A percentile compares a stretch with the other conserved stretches of the same genome.
Evolutionary conservation across 1,139 yeast species (phyloP).

Genomic region (Meyerozyma carpophila): DNA sequence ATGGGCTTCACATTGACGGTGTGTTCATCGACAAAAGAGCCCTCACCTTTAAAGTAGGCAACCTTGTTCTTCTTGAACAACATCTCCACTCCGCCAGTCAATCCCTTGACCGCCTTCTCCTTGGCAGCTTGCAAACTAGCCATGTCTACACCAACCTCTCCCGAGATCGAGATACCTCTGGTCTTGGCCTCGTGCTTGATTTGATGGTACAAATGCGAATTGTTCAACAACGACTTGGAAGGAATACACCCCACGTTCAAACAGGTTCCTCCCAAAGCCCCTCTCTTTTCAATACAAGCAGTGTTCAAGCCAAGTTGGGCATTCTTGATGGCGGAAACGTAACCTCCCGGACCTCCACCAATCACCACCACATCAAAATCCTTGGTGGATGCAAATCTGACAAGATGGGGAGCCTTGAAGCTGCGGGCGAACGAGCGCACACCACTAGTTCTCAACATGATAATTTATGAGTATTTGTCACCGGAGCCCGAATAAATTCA

Average conservation of each 20-base stretch:
- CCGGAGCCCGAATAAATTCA: background rate
- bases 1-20: slow-evolving; percentile 76
- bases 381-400: slow-evolving; percentile 33
- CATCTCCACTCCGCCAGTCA: slow-evolving; percentile 92
- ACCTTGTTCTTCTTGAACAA: slow-evolving; percentile 95
- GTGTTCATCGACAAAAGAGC: slow-evolving; percentile 80
- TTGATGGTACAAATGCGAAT: slow-evolving; percentile 88
- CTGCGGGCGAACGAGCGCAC: background rate
- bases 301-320: slow-evolving; percentile 94
- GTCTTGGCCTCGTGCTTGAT: slow-evolving; percentile 76
- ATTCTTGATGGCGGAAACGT: slow-evolving; percentile 97
- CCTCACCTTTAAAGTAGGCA: slow-evolving; percentile 89
- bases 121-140: slow-evolving; percentile 85
- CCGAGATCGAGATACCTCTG: slow-evolving; percentile 85
- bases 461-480: background rate
- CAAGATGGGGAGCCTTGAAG: slow-evolving; percentile 18
- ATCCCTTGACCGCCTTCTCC: slow-evolving; percentile 80
- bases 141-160: slow-evolving; percentile 70
- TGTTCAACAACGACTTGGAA: slow-evolving; percentile 90
- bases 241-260: slow-evolving; percentile 98
- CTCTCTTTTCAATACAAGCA: slow-evolving; percentile 97
- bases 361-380: slow-evolving; percentile 89
- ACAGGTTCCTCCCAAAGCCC: slow-evolving; percentile 96
- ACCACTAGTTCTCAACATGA: background rate
- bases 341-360: slow-evolving; percentile 99